Evolutionary conservation across 1,284 basidiomycete species (phyloP), one percentile per base, ranked within the genome.

Genomic region (Ganoderma resinaceum): DNA sequence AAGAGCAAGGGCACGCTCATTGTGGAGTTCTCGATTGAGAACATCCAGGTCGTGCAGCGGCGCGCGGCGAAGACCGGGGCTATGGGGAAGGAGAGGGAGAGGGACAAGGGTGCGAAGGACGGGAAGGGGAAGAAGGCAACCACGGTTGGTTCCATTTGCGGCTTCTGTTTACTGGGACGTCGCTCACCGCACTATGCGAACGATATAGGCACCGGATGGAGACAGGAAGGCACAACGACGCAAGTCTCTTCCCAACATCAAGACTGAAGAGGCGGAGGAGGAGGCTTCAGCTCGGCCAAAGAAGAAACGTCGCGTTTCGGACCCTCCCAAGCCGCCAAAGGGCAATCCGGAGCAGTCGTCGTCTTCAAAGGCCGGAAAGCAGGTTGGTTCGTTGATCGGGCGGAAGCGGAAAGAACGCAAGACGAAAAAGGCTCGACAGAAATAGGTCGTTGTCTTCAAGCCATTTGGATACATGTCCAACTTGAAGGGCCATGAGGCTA

Each of bases 21-120:
- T 72, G 89, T 96, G 38, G 96, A 98, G 81, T 97, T 97, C 80
- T 96, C 94, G 49, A 94, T 97, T 66, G 95, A 98, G 84, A 98
- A 98, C 76, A 85, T 95, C 5, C 93, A 96, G 80, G 95, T 97
- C 29, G 89, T 95, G 33, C 90, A 92, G 69, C 83, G 93, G 66
- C 83, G 93, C 70, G 82, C 84, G 61, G 84, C 86, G 16, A 83
- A 84, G 62, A 82, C 63, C 49, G 69, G 61, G 49, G 37, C 35
- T 18, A 23, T 4, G 37, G 26, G 37, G 23, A 60, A 60, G 58
- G 58, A 29, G n/a, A 55, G 62, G 46, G 63, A 52, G 49, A 65
- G 52, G 40, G 66, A 61, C n/a, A 68, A 61, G 62, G 52, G 52
- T 2, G 52, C 58, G n/a, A 64, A 65, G 61, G 61, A 42, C 9